Base-by-base conservation (phyloP, 2,329 filamentous ascomycete species). In the Camillea tinctor region DNA sequence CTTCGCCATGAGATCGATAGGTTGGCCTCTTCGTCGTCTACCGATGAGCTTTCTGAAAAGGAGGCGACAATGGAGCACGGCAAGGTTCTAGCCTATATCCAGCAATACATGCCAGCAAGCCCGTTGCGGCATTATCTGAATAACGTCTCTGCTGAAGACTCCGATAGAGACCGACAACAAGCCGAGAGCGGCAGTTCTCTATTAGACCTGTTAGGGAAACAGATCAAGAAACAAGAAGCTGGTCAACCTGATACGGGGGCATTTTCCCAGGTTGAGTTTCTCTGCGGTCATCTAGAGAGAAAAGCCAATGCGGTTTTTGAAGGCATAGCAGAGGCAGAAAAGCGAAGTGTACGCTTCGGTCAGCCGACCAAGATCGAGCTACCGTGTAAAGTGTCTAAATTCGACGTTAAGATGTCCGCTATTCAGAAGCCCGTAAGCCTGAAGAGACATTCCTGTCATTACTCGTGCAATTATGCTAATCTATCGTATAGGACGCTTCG, bases 1-100 rank as follows among this genome's bases (percentile, higher is more conserved):
- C 79, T 98, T 55, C 87, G 88, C 36, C 85, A 92, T 68, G 88
- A 93, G 69, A 94, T 97, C 60, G 91, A 96, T 64, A 84, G 89
- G 15, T 84, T 94, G 52, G 85, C 86, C 5, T 86, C 89, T 3
- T 78, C 71, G 77, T 90, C 87, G 0, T 80, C 81, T 17, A 82
- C 81, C 7, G 87, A 92, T 21, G 94, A 97, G 64, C 80, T 90
- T 51, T 83, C 87, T 22, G 92, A 94, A 61, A 90, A 90, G 65
- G 91, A 95, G 66, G 87, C 89, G 0, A 85, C 86, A 0, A 85
- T 96, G 61, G 91, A 96, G 64, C 84, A 90, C 54, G 80, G 81
- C 17, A 88, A 88, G 59, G 86, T 96, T 1, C 75, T 97, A 8
- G 82, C 85, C 0, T 97, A 97, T 71, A 90, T 98, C 44, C 84